These are phyloP conservation scores for Vitis rupestris DNA, from an alignment of 164 flowering plant genomes.

Conservation along the genomic window DNA sequence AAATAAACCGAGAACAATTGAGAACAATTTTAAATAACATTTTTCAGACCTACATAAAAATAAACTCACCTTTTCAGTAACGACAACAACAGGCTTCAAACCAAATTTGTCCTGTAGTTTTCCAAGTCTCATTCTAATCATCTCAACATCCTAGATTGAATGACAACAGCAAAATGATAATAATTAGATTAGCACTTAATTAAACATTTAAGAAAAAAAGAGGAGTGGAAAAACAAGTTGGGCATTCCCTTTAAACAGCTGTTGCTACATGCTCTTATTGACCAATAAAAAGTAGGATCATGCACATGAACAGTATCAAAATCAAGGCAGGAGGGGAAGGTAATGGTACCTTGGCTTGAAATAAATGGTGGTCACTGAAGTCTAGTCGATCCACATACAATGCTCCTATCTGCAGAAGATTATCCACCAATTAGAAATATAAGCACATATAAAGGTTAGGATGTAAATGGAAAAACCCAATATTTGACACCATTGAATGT, in stretches of 20 bases:
- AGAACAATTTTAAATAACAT: too few species aligned
- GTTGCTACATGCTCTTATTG: not conserved
- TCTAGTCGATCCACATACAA: slow-evolving; percentile 55
- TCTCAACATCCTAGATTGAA: slow-evolving; percentile 52
- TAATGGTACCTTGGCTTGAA: slow-evolving; percentile 45
- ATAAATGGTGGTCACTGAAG: slow-evolving; percentile 78
- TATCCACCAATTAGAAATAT: not conserved
- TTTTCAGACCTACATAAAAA: not conserved
- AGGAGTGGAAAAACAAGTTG: not conserved
- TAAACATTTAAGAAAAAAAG: not conserved
- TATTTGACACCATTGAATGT: not conserved
- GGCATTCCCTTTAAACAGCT: not conserved
- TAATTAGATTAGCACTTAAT: not conserved
- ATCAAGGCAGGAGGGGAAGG: not conserved
- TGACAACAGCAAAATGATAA: not conserved
- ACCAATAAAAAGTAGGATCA: too few species aligned
- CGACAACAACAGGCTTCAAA: slow-evolving; percentile 52
- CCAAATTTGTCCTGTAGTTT: slow-evolving; percentile 43
- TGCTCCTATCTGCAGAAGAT: slow-evolving; percentile 64
- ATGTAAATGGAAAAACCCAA: not conserved
- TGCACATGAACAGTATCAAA: not conserved
- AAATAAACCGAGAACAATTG: too few species aligned
- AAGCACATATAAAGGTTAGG: not conserved
- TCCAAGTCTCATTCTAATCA: slow-evolving; percentile 41
- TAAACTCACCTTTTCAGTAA: slow-evolving; percentile 78